These are phyloP conservation scores for Backusella circina DNA, from an alignment of 192 early-diverging fungal species.

Conservation along the genomic window DNA sequence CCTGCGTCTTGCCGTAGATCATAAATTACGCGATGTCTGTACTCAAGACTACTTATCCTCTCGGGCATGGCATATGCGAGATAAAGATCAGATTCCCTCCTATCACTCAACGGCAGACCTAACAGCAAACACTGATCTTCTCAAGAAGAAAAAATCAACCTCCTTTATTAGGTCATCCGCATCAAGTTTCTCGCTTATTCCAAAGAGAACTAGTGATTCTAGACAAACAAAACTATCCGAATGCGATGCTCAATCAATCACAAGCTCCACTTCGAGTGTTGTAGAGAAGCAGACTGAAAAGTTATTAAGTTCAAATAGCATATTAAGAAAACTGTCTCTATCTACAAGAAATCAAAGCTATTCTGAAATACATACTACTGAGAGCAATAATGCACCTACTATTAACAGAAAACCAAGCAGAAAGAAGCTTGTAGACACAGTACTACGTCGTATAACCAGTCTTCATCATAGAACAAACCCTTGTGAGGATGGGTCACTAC, in stretches of 20 bases:
- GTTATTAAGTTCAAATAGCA: background rate
- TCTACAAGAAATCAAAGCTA: constrained; percentile 6
- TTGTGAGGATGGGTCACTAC: background rate
- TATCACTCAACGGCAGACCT: background rate
- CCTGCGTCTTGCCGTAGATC: constrained; percentile 18
- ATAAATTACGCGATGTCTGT: constrained; percentile 31
- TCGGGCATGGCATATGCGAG: constrained; percentile 22
- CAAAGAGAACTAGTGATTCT: background rate
- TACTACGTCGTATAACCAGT: constrained; percentile 1
- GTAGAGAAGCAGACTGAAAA: background rate
- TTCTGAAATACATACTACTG: background rate
- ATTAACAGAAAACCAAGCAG: background rate
- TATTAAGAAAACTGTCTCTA: background rate
- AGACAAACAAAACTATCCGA: constrained; percentile 1
- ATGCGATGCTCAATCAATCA: background rate
- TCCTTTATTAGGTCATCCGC: constrained; percentile 18
- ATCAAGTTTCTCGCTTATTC: constrained; percentile 18
- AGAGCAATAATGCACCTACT: background rate
- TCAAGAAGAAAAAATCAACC: constrained; percentile 14
- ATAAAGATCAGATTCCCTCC: background rate
- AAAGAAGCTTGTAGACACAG: constrained; percentile 1
- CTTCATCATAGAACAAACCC: background rate
- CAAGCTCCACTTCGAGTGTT: background rate
- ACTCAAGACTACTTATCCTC: constrained; percentile 31
- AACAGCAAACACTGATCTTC: background rate